These are phyloP conservation scores for Peziza echinospora DNA, from an alignment of 495 filamentous ascomycete genomes.

Conservation along the genomic window DNA sequence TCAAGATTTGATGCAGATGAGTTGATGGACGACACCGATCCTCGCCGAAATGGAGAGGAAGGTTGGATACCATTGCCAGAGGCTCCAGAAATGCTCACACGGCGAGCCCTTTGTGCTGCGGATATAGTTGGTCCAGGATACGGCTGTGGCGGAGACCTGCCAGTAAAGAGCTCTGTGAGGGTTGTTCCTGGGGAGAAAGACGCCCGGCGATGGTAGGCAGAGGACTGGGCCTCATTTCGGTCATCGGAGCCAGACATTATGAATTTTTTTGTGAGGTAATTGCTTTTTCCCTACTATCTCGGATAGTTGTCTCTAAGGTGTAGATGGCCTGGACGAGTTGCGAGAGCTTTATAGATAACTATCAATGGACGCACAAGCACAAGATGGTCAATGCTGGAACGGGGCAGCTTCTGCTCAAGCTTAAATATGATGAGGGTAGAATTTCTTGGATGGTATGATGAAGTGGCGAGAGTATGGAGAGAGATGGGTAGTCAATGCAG, in stretches of 20 bases:
- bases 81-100: constrained; percentile 65
- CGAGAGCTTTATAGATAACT: too few relatives aligned
- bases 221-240: not conserved
- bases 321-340: too few relatives aligned
- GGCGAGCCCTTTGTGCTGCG: constrained; percentile 50
- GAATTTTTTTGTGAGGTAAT: too few relatives aligned
- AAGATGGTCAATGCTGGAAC: too few relatives aligned
- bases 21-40: constrained; percentile 49
- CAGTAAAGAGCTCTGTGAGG: constrained; percentile 32
- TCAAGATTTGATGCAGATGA: constrained; percentile 58
- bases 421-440: too few relatives aligned
- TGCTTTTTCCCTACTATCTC: too few relatives aligned
- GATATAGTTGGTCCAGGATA: constrained; percentile 44
- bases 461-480: too few relatives aligned
- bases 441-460: too few relatives aligned
- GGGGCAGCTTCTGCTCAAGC: too few relatives aligned
- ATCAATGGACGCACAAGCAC: too few relatives aligned
- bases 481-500: too few relatives aligned
- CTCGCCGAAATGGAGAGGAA: constrained; percentile 37
- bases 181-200: constrained; percentile 31
- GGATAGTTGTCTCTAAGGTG: too few relatives aligned
- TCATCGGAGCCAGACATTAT: constrained; percentile 12
- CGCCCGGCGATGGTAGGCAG: constrained; percentile 25
- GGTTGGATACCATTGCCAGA: constrained; percentile 34
- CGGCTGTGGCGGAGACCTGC: constrained; percentile 21